Percentiles rank a stretch among this genome's conserved stretches.
Evolutionary conservation across 805 yeast species (phyloP).

Genomic region (Saccharomycopsis javanensis): DNA sequence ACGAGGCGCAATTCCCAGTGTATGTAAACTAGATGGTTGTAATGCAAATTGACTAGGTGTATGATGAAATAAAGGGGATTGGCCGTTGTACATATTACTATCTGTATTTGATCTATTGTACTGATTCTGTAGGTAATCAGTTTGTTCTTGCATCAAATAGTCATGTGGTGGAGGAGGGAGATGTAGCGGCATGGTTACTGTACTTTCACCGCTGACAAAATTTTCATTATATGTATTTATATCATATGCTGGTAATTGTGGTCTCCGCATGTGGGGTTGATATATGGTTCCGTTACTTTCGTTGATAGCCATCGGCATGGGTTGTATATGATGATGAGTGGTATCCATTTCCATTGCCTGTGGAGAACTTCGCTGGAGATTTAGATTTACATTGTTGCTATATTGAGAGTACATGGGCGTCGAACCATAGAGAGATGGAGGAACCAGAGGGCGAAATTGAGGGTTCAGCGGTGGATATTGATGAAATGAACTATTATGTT

Average conservation of each 20-base stretch:
- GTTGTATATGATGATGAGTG: neutral
- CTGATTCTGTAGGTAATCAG: neutral
- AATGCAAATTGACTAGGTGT: neutral
- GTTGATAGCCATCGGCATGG: neutral
- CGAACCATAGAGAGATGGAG: neutral
- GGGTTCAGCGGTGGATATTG: neutral
- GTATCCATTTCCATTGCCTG: neutral
- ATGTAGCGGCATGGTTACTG: neutral
- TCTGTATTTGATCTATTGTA: neutral
- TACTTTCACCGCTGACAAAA: no score
- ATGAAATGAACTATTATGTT: neutral
- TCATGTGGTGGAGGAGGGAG: neutral
- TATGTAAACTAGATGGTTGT: neutral
- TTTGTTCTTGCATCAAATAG: neutral
- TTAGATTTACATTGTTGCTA: neutral
- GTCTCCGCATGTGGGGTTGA: neutral
- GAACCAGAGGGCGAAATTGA: neutral
- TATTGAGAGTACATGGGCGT: neutral
- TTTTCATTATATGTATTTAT: neutral
- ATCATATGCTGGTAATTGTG: neutral
- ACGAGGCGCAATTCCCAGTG: neutral
- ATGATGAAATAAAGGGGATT: neutral
- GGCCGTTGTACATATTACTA: neutral
- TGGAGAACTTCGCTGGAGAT: neutral
- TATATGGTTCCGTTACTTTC: neutral